These are phyloP conservation scores for Solanum hybrid DNA, from an alignment of 305 asterid genomes.

Conservation along the genomic window DNA sequence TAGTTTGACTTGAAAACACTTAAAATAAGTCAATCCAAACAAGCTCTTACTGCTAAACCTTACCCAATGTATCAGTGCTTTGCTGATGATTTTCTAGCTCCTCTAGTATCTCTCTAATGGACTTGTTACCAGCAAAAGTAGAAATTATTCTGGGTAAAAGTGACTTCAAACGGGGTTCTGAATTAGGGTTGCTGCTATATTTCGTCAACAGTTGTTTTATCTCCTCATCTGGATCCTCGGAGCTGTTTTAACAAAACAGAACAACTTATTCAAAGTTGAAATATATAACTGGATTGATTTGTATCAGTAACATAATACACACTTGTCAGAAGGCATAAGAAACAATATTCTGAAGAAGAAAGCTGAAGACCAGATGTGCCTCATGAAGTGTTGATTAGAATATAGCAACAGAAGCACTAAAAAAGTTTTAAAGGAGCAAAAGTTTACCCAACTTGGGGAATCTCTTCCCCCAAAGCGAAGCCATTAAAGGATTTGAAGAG, in stretches of 20 bases:
- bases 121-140: conserved; percentile 60
- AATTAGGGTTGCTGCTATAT: conserved; percentile 53
- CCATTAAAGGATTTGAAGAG: background rate
- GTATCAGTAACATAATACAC: background rate
- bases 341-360: background rate
- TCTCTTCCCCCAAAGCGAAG: background rate
- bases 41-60: conserved; percentile 29
- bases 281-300: background rate
- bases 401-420: background rate
- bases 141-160: conserved; percentile 83
- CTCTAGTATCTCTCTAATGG: conserved; percentile 52
- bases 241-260: conserved; percentile 28
- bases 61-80: conserved; percentile 78
- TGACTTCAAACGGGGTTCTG: conserved; percentile 70
- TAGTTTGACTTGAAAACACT: background rate
- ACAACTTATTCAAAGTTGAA: background rate
- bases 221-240: conserved; percentile 67
- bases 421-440: background rate
- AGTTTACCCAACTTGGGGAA: background rate
- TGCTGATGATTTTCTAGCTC: conserved; percentile 73
- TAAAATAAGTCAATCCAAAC: background rate
- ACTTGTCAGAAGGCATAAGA: background rate
- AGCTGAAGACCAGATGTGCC: background rate
- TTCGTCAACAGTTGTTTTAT: conserved; percentile 47
- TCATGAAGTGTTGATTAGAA: background rate